Evolutionary conservation across 202 grass and related monocot species (phyloP).

Genomic region (Brachypodium distachyon): DNA sequence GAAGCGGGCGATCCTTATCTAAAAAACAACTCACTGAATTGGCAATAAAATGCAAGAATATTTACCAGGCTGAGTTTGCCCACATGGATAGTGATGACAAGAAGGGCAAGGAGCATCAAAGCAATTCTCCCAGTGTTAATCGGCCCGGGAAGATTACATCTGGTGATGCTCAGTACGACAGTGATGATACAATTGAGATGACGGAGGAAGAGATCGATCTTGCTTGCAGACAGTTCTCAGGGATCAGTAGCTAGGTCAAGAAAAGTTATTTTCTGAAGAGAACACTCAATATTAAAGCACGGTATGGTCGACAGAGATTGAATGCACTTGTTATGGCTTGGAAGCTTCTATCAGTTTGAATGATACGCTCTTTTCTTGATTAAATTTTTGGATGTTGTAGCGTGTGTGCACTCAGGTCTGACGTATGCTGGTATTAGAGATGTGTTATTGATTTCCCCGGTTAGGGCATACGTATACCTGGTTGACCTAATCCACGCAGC

Average conservation of each 20-base stretch:
- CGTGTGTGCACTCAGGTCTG: no score
- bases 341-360: background rate
- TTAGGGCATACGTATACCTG: no score
- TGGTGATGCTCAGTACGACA: slow-evolving; percentile 45
- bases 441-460: no score
- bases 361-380: background rate
- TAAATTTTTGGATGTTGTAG: no score
- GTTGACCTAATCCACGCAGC: no score
- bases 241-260: background rate
- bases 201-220: slow-evolving; percentile 83
- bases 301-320: background rate
- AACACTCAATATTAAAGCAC: background rate
- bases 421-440: no score
- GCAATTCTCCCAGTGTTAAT: background rate
- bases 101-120: slow-evolving; percentile 30
- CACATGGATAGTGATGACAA: slow-evolving; percentile 5
- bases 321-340: background rate
- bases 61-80: slow-evolving; percentile 53
- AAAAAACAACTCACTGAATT: slow-evolving; percentile 47
- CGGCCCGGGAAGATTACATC: background rate
- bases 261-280: background rate
- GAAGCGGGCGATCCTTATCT: slow-evolving; percentile 24
- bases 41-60: slow-evolving; percentile 59
- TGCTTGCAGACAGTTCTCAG: slow-evolving; percentile 52
- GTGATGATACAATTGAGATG: slow-evolving; percentile 85